These are phyloP conservation scores for Flaveria ramosissima DNA, from an alignment of 129 eudicot genomes.

Conservation along the genomic window DNA sequence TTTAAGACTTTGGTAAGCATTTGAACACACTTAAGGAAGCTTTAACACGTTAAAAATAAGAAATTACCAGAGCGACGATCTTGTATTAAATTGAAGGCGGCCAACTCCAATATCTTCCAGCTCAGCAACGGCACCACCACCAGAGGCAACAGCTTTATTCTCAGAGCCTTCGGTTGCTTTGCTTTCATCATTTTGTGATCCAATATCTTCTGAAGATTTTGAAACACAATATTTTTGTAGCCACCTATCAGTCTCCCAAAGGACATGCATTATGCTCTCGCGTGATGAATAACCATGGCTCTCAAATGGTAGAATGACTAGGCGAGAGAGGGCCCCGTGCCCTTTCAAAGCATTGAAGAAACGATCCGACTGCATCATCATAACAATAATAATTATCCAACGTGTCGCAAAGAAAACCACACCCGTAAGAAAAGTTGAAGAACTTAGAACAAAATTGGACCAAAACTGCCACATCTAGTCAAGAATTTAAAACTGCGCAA, in stretches of 20 bases:
- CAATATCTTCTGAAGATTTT: conserved; percentile 40
- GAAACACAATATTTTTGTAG: conserved; percentile 75
- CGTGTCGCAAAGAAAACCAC: not conserved
- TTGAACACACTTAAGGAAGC: no score
- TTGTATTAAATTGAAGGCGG: conserved; percentile 36
- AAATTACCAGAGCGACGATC: conserved; percentile 81
- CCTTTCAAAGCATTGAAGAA: conserved; percentile 94
- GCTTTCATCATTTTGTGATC: conserved; percentile 35
- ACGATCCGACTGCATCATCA: conserved; percentile 79
- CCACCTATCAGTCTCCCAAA: conserved; percentile 99
- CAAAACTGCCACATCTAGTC: no score
- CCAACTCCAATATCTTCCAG: conserved; percentile 40
- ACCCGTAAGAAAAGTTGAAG: not conserved
- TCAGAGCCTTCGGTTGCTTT: conserved; percentile 35
- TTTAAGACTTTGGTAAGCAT: no score
- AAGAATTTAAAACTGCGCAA: not conserved
- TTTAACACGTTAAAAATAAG: conserved; percentile 9
- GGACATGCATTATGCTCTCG: conserved; percentile 98
- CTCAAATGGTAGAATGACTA: conserved; percentile 87
- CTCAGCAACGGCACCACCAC: conserved; percentile 75
- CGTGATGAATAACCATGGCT: conserved; percentile 94
- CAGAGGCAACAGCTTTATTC: conserved; percentile 52
- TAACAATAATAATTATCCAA: not conserved
- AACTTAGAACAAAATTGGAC: not conserved
- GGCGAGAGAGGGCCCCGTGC: conserved; percentile 91